phyloP scores from a whole-genome alignment of 2,329 filamentous ascomycete species.

The Claviceps monticola region DNA sequence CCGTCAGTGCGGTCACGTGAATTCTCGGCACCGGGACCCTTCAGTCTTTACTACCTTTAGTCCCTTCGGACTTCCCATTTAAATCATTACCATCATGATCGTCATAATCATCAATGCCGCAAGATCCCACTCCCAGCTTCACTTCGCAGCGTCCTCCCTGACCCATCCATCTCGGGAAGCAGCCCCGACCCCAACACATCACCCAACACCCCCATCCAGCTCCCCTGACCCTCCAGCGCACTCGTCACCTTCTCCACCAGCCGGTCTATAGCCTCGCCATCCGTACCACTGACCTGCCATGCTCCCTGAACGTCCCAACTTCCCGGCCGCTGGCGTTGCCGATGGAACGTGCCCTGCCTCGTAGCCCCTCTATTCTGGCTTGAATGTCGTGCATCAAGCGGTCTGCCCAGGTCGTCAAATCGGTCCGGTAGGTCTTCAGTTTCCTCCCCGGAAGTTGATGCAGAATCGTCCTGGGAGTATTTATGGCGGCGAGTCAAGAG shows the following conservation, averaged over 20 bases:
- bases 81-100: slow-evolving; percentile 9
- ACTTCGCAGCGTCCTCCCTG: background rate
- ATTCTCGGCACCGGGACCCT: no score
- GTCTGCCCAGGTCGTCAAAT: slow-evolving; percentile 31
- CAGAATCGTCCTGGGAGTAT: slow-evolving; percentile 5
- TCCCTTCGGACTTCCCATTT: no score
- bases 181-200: slow-evolving; percentile 16
- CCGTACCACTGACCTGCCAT: slow-evolving; percentile 32
- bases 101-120: background rate
- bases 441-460: slow-evolving; percentile 19
- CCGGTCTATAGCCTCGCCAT: slow-evolving; percentile 26
- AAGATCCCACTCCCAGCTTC: background rate
- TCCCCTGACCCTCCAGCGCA: slow-evolving; percentile 16
- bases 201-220: slow-evolving; percentile 19
- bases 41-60: no score
- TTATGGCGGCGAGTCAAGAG: slow-evolving; percentile 12
- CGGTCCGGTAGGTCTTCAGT: slow-evolving; percentile 33
- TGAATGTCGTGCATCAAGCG: slow-evolving; percentile 17
- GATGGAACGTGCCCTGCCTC: slow-evolving; percentile 29
- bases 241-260: slow-evolving; percentile 15
- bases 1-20: no score
- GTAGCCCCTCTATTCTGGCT: slow-evolving; percentile 17
- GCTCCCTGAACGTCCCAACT: slow-evolving; percentile 25
- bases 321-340: slow-evolving; percentile 17
- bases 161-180: slow-evolving; percentile 5